These are phyloP conservation scores for Lipomyces spencermartinsiae DNA, from an alignment of 805 yeast genomes.

Conservation along the genomic window DNA sequence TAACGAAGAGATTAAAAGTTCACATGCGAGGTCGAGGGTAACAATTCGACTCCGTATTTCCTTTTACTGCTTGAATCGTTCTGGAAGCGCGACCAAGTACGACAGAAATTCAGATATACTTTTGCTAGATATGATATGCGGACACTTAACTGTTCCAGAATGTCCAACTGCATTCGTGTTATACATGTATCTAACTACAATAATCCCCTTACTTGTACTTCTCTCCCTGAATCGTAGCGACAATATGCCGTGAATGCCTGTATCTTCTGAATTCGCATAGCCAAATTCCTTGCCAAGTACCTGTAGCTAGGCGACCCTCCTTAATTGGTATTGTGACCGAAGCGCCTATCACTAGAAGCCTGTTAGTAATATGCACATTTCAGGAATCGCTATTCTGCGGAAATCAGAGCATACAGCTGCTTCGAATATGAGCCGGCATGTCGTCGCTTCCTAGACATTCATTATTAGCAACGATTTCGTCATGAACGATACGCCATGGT, in stretches of 20 bases:
- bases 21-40: no score
- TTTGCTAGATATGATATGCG: no score
- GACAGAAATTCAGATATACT: no score
- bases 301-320: slow-evolving; percentile 70
- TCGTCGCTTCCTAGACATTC: slow-evolving; percentile 60
- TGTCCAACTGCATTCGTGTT: no score
- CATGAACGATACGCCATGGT: not conserved
- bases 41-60: no score
- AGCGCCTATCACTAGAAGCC: slow-evolving; percentile 60
- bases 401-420: slow-evolving; percentile 47
- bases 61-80: no score
- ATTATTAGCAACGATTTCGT: not conserved
- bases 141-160: no score
- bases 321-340: slow-evolving; percentile 70
- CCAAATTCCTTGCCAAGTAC: slow-evolving; percentile 89
- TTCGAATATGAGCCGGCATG: slow-evolving; percentile 81
- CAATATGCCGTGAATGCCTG: slow-evolving; percentile 66
- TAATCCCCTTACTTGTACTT: slow-evolving; percentile 19
- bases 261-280: slow-evolving; percentile 73
- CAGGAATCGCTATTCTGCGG: not conserved
- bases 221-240: slow-evolving; percentile 76
- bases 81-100: no score
- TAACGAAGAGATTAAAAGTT: no score
- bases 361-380: not conserved
- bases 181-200: not conserved